A percentile compares a stretch with the other conserved stretches of the same genome.
Evolutionary conservation across 768 basidiomycete genomes (phyloP).

Genomic region (Mrakia hoshinonis): DNA sequence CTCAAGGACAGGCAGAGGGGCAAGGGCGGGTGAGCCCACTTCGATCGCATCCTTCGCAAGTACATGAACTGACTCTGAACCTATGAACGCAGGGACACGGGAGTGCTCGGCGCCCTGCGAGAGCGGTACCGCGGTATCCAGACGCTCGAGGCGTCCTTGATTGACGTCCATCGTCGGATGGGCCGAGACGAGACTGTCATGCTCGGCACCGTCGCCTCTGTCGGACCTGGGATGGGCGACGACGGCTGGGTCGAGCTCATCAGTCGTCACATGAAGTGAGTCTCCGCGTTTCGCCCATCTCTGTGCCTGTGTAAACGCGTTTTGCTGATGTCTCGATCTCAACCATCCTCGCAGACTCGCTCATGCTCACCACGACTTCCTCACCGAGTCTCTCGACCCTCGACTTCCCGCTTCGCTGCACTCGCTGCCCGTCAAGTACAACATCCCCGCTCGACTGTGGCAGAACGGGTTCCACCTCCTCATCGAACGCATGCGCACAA

Average conservation of each 20-base stretch:
- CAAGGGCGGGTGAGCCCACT: slow-evolving; percentile 38
- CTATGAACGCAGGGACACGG: slow-evolving; percentile 61
- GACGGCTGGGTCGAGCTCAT: slow-evolving; percentile 44
- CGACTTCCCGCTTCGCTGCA: slow-evolving; percentile 79
- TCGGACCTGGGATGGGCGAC: slow-evolving; percentile 32
- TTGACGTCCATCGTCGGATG: slow-evolving; percentile 68
- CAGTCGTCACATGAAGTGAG: slow-evolving; percentile 72
- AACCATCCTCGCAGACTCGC: slow-evolving; percentile 55
- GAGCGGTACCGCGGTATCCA: slow-evolving; percentile 68
- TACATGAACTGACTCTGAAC: too few species aligned
- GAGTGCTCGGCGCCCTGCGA: slow-evolving; percentile 43
- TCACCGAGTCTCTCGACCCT: slow-evolving; percentile 75
- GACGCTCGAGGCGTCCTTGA: slow-evolving; percentile 63
- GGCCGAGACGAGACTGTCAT: slow-evolving; percentile 45
- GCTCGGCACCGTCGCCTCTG: slow-evolving; percentile 29
- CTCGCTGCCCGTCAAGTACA: slow-evolving; percentile 85
- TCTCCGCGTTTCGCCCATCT: slow-evolving; percentile 24
- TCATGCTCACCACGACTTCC: slow-evolving; percentile 79
- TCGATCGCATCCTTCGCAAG: too few species aligned
- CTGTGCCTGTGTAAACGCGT: slow-evolving; percentile 4
- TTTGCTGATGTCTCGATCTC: background rate
- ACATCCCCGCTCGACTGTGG: slow-evolving; percentile 90
- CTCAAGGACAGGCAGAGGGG: slow-evolving; percentile 41
- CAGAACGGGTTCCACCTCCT: slow-evolving; percentile 80
- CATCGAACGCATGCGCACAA: slow-evolving; percentile 79